These are phyloP conservation scores for Fusarium sp. DNA, from an alignment of 2,329 filamentous ascomycete genomes.

Conservation along the genomic window DNA sequence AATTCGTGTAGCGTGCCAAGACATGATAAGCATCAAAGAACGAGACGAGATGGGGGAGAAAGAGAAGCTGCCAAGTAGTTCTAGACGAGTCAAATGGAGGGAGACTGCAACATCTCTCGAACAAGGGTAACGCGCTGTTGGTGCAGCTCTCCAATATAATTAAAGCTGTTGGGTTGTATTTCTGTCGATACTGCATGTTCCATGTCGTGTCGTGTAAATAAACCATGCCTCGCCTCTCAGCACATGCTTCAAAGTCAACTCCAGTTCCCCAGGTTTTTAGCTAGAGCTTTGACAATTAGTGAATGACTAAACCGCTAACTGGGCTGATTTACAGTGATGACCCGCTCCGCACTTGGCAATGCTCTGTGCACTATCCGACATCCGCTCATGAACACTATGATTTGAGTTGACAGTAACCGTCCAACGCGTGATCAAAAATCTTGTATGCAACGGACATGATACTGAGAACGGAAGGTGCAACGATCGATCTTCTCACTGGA, in stretches of 20 bases:
- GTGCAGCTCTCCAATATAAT: background rate
- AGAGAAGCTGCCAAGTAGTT: slow-evolving; percentile 15
- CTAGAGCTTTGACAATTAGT: background rate
- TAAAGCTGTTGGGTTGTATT: background rate
- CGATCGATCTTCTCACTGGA: slow-evolving; percentile 25
- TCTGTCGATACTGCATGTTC: background rate
- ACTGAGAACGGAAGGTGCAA: slow-evolving; percentile 38
- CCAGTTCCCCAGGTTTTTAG: slow-evolving; percentile 4
- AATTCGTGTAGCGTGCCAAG: slow-evolving; percentile 24
- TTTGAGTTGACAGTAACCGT: background rate
- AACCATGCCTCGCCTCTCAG: background rate
- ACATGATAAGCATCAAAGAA: slow-evolving; percentile 16
- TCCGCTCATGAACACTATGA: background rate
- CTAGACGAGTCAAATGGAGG: slow-evolving; percentile 3
- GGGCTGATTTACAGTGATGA: background rate
- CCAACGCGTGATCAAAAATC: slow-evolving; percentile 27
- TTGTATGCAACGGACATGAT: slow-evolving; percentile 19
- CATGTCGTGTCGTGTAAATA: slow-evolving; percentile 1
- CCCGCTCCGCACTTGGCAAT: slow-evolving; percentile 32
- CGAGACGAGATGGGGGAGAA: background rate
- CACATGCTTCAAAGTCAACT: background rate
- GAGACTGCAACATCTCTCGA: background rate
- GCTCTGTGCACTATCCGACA: slow-evolving; percentile 24
- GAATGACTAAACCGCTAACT: background rate
- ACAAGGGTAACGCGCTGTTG: background rate